phyloP scores from a whole-genome alignment of 495 filamentous ascomycete genomes.

The Talaromyces wortmannii region DNA sequence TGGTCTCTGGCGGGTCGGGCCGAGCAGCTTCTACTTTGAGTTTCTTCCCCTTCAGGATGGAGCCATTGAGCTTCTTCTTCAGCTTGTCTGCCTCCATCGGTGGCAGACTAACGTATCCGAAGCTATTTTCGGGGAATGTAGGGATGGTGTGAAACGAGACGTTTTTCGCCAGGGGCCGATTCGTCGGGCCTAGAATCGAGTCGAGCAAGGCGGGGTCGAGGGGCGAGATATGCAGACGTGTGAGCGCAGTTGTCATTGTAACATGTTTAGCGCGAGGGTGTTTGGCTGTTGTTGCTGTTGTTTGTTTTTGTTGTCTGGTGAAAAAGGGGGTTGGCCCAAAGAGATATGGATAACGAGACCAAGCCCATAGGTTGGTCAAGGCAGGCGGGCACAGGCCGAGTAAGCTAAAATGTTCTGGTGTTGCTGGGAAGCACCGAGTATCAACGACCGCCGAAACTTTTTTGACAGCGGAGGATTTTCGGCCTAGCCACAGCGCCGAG shows the following conservation, averaged over 20 bases:
- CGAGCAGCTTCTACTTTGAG: constrained; percentile 75
- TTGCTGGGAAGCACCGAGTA: no score
- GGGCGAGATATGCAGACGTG: constrained; percentile 81
- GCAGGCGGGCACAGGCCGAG: no score
- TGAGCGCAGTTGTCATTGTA: constrained; percentile 26
- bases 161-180: constrained; percentile 62
- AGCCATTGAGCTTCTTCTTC: constrained; percentile 87
- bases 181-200: constrained; percentile 57
- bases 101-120: constrained; percentile 84
- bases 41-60: constrained; percentile 77
- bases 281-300: neutral
- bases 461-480: neutral
- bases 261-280: neutral
- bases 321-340: no score
- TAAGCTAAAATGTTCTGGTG: no score
- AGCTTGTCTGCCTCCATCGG: constrained; percentile 76
- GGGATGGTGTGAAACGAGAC: constrained; percentile 78
- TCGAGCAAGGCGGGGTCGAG: constrained; percentile 64
- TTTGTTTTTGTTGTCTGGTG: neutral
- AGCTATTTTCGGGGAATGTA: constrained; percentile 82
- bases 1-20: constrained; percentile 43
- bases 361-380: no score
- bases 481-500: neutral
- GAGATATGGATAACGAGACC: no score
- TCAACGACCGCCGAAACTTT: no score